Base-by-base conservation (phyloP, 768 basidiomycete genomes). In the Lentinula sp. region DNA sequence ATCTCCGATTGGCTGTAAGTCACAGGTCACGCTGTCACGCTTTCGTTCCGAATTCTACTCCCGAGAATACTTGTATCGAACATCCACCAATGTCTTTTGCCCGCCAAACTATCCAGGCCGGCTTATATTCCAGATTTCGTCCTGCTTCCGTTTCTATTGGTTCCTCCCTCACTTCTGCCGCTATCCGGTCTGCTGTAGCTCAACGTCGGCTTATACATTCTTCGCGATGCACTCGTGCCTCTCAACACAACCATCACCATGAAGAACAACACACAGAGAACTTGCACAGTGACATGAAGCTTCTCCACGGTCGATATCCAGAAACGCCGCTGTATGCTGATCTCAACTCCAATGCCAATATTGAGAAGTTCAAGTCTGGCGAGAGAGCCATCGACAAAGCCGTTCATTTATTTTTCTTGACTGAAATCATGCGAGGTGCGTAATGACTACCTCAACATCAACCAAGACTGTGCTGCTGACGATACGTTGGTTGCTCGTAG, bases 351-450 rank as follows among this genome's bases (percentile, higher is more conserved):
- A 76, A 75, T 62, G 76, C 79, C 5, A 42, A 56, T 43, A 67
- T 65, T 32, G 70, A 74, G 57, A 77, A 77, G 46, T 94, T 91
- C 79, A 81, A 82, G 69, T 80, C 77, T 59, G 95, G 94, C 0
- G 92, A 90, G 13, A 88, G 88, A 72, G 95, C 97, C 49, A 80
- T 99, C 53, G 94, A 98, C 80, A 98, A 98, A 75, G 95, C 95
- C 52, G 89, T 92, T 46, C 89, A 95, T 72, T 71, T 97, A 53
- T 98, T 98, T 83, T 98, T 99, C 84, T 94, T 99, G 73, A 98
- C 96, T 61, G 97, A 99, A 76, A 97, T 99, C 67, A 76, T 96
- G 70, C 81, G 96, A 82, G 96, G 96, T 94, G 67, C 61, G 86
- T 74, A 21, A 37, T 15, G 6, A 39, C 3, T 18, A n/a, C 40